phyloP scores from a whole-genome alignment of 805 yeast species.

The Yamadazyma ubonensis region DNA sequence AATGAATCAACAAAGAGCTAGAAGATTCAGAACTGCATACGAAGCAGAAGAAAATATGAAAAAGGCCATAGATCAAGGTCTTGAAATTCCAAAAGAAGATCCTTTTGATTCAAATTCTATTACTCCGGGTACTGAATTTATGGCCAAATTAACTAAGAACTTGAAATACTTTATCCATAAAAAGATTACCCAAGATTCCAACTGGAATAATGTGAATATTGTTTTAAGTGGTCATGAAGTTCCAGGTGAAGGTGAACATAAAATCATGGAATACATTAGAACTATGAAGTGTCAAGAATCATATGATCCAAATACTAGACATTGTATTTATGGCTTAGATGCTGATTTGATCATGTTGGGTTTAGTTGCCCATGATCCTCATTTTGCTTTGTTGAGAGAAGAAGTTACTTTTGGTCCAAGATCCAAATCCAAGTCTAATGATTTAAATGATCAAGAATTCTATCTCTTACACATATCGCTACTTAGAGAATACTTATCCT shows the following conservation, averaged over 20 bases:
- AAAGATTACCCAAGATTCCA: conserved; percentile 80
- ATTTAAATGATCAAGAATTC: conserved; percentile 75
- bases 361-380: conserved; percentile 90
- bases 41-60: conserved; percentile 82
- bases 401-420: conserved; percentile 85
- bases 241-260: conserved; percentile 99
- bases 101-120: conserved; percentile 91
- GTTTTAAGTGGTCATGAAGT: conserved; percentile 91
- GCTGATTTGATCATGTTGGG: conserved; percentile 96
- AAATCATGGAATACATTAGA: conserved; percentile 91
- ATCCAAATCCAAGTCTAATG: conserved; percentile 36
- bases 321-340: conserved; percentile 93
- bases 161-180: conserved; percentile 85
- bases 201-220: conserved; percentile 78
- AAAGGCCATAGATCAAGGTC: conserved; percentile 73
- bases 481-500: conserved; percentile 84
- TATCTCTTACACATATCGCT: conserved; percentile 80
- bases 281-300: conserved; percentile 68
- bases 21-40: conserved; percentile 90
- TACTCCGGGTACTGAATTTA: conserved; percentile 96
- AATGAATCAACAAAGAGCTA: conserved; percentile 95
- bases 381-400: conserved; percentile 89
- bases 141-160: conserved; percentile 82
- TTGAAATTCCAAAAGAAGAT: conserved; percentile 73
- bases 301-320: conserved; percentile 79